Evolutionary conservation across 805 yeast genomes (phyloP).

Genomic region (Lipomyces yamanashiensis): DNA sequence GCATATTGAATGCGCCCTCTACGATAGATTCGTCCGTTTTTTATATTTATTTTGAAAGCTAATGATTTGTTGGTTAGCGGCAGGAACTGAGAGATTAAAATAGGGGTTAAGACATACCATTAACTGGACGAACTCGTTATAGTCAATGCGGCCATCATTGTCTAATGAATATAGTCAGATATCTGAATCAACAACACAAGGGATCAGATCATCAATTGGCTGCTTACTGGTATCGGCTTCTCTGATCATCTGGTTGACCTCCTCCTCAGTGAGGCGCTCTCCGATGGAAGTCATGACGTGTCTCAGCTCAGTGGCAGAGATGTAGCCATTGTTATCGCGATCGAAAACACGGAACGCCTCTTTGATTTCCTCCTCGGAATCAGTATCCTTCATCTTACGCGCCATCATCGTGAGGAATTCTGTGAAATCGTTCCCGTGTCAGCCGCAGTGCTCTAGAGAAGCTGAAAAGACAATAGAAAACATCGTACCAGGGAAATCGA

Average conservation of each 20-base stretch:
- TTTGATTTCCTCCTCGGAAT: slow-evolving; percentile 93
- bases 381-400: slow-evolving; percentile 93
- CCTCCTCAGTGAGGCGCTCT: slow-evolving; percentile 93
- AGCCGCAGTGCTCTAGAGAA: neutral
- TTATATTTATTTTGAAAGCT: slow-evolving; percentile 19
- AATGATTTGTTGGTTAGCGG: neutral
- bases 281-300: slow-evolving; percentile 98
- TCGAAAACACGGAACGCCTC: slow-evolving; percentile 99
- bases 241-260: slow-evolving; percentile 94
- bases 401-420: slow-evolving; percentile 87
- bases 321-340: slow-evolving; percentile 90
- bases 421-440: neutral
- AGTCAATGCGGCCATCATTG: slow-evolving; percentile 96
- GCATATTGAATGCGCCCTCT: too few species aligned
- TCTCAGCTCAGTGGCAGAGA: slow-evolving; percentile 93
- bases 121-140: slow-evolving; percentile 92
- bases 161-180: slow-evolving; percentile 37
- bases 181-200: neutral
- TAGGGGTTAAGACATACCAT: slow-evolving; percentile 45
- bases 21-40: neutral
- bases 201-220: neutral
- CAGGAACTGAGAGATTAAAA: neutral
- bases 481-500: slow-evolving; percentile 62
- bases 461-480: neutral
- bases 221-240: slow-evolving; percentile 82